Base-by-base conservation (phyloP, 306 rosid species). In the Cotoneaster glaucophyllus region DNA sequence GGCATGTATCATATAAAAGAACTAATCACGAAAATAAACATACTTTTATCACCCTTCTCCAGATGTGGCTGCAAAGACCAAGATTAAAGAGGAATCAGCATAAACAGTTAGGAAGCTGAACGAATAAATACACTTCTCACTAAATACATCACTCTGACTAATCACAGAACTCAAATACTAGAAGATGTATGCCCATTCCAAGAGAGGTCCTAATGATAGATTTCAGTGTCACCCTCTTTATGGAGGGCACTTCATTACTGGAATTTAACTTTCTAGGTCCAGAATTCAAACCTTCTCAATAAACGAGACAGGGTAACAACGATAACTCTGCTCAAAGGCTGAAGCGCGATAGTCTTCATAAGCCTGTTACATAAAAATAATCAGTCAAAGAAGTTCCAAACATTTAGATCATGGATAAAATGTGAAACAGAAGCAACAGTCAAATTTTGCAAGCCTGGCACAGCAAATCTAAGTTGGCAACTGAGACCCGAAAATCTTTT, bases 1-100 rank as follows among this genome's bases (percentile, higher is more conserved):
- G 26, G 25, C 70, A 44, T 3, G 24, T 54, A 64, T 21, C 11
- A 64, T 10, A 31, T 61, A 22, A 29, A 69, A 24, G 5, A 72
- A 66, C n/a, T 26, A 62, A 67, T 32, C 37, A 37, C 63, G 69
- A 57, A 25, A 52, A 48, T 26, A 78, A 75, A 81, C 84, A 24
- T 88, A 84, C 92, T 85, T 85, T 81, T 89, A 76, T 84, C 85
- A 13, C 86, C 91, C 26, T 73, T 79, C 70, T 89, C 89, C 70
- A 85, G 74, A 83, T 83, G 80, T 77, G 81, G 56, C 92, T 87
- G 87, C 83, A 83, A 59, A 41, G 24, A 71, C 63, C 37, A 25
- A 79, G 52, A 75, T 8, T 74, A 50, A 50, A 18, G 28, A 18
- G 31, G 41, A 57, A 69, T 77, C 39, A 76, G 37, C 39, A 37